Evolutionary conservation across 1,139 yeast species (phyloP), one percentile per base, ranked within the genome.

Genomic region (Nakaseomyces uthaithaninus): DNA sequence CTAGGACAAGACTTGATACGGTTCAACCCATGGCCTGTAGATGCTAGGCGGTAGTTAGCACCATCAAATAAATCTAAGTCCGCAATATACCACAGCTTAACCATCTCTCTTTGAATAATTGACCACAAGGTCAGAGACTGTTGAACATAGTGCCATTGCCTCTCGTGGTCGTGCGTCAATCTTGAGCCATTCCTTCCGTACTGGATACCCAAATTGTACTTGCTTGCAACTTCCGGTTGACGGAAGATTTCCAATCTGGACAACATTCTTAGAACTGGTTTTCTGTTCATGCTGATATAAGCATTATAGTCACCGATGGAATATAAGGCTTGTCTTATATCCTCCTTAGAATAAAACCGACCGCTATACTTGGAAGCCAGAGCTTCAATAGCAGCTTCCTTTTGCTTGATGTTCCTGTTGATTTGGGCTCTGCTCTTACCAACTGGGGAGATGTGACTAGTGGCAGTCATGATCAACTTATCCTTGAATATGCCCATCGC

Each of bases 21-120:
- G 55, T 80, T 79, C 19, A 81, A 65, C 17, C 91, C 91, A 59
- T 80, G 91, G 2, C 89, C 91, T 0, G 89, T 80, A 42, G 80
- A 80, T n/a, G 74, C 66, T 27, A 80, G 62, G 45, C 70, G 68
- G 53, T 81, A 80, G 16, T 65, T 62, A 17, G 62, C 54, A 1
- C 76, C 71, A 48, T 66, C 66, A 47, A 77, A 71, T 39, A 80
- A 60, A 54, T 81, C 89, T 27, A 71, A 71, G 53, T 80, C 91
- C 0, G 87, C 85, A 34, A 77, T 68, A 36, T 74, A 75, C 87
- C 89, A 80, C 18, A 80, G 60, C 59, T 71, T 73, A 47, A 80
- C 75, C 80, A 80, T 77, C 49, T 80, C 85, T 38, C 80, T 65
- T 75, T 79, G 81, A 44, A 80, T 78, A 41, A 75, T 69, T 0